Evolutionary conservation across 352 stramenopile species (phyloP), one percentile per base, ranked within the genome.

Genomic region (Poterioochromonas sp.): DNA sequence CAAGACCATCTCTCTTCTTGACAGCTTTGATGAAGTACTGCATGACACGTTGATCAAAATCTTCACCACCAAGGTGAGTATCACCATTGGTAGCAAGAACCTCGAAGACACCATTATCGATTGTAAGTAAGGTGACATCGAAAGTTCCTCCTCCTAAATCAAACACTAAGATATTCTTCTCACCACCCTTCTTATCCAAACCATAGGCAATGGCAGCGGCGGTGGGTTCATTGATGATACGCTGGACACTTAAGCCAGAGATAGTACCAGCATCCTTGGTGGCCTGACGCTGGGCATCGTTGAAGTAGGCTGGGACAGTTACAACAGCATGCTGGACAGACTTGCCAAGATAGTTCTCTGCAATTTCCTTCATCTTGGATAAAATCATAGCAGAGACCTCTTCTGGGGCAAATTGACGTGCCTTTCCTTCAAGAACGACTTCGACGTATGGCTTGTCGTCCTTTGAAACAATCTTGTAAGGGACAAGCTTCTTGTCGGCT

Each of bases 211-310:
- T 92, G 71, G 93, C 93, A 0, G 93, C 93, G 32, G 93, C 92
- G n/a, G 92, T 97, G 58, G 94, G 96, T 86, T 99, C 96, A 88
- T 99, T 99, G 87, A 99, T 99, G 83, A 99, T 99, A 82, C 96
- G 93, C 84, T 97, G 88, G 34, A 99, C 96, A 29, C 91, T 95
- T 26, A 99, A 82, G 69, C 97, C 97, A 22, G 95, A 89, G 84
- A 99, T 99, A 8, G 88, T 94, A 80, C 95, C 96, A 73, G 96
- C 96, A 85, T 99, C 94, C 89, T 99, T 99, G 74, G 96, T 99
- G 39, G 95, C 94, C 88, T 99, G 93, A 83, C 96, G 92, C 86
- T 99, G 97, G 5, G 94, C 91, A 85, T 99, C 95, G 87, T 99
- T 99, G 86, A 99, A 99, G 87, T 99, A 99, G 54, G 97, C 96